Evolutionary conservation across 2,329 filamentous ascomycete genomes (phyloP), one percentile per base, ranked within the genome.

Genomic region (Ophioceras dolichostomum): DNA sequence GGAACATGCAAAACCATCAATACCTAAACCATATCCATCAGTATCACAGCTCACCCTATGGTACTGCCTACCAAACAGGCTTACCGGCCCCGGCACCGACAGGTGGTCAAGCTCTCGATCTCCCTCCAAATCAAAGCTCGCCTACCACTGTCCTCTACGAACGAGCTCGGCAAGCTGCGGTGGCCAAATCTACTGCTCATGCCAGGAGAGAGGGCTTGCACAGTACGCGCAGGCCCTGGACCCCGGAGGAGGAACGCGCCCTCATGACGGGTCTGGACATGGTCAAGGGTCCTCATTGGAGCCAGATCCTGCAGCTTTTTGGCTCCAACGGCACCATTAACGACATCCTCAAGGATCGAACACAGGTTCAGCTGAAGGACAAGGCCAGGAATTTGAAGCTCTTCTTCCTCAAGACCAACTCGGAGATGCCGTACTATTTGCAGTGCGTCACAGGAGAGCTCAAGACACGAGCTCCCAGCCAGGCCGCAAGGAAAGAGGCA

Each of bases 231-330:
- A 73, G 87, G 20, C 85, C 87, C 0, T 94, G 87, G 87, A 85
- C 81, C 1, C 78, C 82, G 4, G 84, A 91, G 44, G 87, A 94
- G 58, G 87, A 94, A 53, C 86, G 87, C 55, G 86, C 87, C 0
- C 67, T 94, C 14, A 89, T 94, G 80, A 76, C 82, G 34, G 87
- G 87, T 1, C 72, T 94, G 4, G 87, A 93, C 51, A 76, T 82
- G 54, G 87, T 94, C 33, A 87, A 88, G 53, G 87, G 87, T 0
- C 87, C 87, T 14, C 86, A 94, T 50, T 94, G 87, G 87, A 89
- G 83, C 47, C 86, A 94, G 53, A 94, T 94, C 33, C 65, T 94
- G 10, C 79, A 79, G 2, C 70, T 94, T 30, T 94, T 89, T 53
- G 87, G 87, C 1, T 71, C 76, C 0, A 82, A 80, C 30, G 87